Percentiles rank a stretch among this genome's conserved stretches.
Conservation (phyloP, 2,329 filamentous ascomycete genomes). For the Colletotrichum echinochloae region DNA sequence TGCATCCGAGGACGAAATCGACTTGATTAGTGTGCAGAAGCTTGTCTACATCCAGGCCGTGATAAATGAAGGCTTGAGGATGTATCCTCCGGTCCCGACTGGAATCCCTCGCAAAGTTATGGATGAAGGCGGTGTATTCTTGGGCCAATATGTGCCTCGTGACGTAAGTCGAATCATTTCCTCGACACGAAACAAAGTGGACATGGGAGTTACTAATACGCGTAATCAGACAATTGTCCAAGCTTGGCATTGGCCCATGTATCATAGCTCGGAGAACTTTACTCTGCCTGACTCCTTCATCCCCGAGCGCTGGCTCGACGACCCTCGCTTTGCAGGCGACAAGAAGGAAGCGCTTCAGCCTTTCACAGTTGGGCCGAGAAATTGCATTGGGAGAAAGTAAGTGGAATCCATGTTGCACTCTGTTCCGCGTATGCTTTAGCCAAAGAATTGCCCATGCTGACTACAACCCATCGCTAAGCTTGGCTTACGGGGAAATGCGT, state of each 20-base stretch:
- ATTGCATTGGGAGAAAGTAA: slow-evolving; percentile 64
- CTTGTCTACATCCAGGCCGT: slow-evolving; percentile 51
- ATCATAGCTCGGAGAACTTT: slow-evolving; percentile 49
- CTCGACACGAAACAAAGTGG: not conserved
- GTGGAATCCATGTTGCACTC: slow-evolving; percentile 42
- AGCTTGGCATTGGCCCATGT: slow-evolving; percentile 46
- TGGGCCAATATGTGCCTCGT: slow-evolving; percentile 48
- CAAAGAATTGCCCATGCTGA: not conserved
- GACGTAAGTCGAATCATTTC: slow-evolving; percentile 43
- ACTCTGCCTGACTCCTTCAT: slow-evolving; percentile 49
- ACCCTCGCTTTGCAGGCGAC: slow-evolving; percentile 48
- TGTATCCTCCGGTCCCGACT: slow-evolving; percentile 48
- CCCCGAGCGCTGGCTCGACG: slow-evolving; percentile 59
- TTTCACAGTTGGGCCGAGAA: slow-evolving; percentile 61
- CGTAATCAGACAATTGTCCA: slow-evolving; percentile 34
- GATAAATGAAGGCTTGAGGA: slow-evolving; percentile 53
- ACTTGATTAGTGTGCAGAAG: slow-evolving; percentile 44
- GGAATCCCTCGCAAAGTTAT: slow-evolving; percentile 9
- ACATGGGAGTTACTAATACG: not conserved
- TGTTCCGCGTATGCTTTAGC: slow-evolving; percentile 43
- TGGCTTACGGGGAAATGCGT: slow-evolving; percentile 63
- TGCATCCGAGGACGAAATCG: slow-evolving; percentile 48
- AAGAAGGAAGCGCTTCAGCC: slow-evolving; percentile 58
- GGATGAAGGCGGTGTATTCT: slow-evolving; percentile 47
- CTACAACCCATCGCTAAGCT: slow-evolving; percentile 35